Evolutionary conservation across 1,284 basidiomycete species (phyloP).

Genomic region (Pascua guehoae): DNA sequence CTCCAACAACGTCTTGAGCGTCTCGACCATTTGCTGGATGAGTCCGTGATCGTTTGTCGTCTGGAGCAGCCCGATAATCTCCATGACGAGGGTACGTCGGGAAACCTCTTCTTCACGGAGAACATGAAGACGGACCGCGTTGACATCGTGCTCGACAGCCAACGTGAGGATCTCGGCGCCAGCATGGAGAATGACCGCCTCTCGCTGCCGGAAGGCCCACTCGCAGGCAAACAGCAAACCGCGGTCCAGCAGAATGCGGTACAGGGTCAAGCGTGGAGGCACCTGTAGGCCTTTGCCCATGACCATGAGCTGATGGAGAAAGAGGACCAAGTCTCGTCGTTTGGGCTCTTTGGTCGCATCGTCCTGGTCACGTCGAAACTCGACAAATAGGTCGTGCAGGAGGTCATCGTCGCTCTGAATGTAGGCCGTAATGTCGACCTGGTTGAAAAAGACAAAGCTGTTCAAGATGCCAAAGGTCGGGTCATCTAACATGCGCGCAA

Average conservation of each 20-base stretch:
- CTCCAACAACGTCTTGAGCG: conserved; percentile 80
- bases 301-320: conserved; percentile 86
- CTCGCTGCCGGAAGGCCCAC: conserved; percentile 66
- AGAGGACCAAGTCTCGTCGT: conserved; percentile 65
- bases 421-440: conserved; percentile 93
- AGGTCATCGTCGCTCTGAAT: conserved; percentile 75
- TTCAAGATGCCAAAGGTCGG: conserved; percentile 95
- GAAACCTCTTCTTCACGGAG: conserved; percentile 68
- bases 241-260: conserved; percentile 80
- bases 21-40: conserved; percentile 86
- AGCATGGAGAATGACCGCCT: conserved; percentile 64
- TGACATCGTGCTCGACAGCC: conserved; percentile 86
- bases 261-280: conserved; percentile 78
- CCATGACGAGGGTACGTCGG: conserved; percentile 62
- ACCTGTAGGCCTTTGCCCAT: conserved; percentile 98
- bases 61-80: conserved; percentile 73
- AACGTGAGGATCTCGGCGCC: conserved; percentile 83
- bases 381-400: conserved; percentile 69
- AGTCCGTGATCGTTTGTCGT: conserved; percentile 77
- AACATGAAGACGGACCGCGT: conserved; percentile 77
- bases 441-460: conserved; percentile 97
- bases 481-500: conserved; percentile 90
- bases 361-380: conserved; percentile 65
- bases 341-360: conserved; percentile 15
- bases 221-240: conserved; percentile 87